Base-by-base conservation (phyloP, 805 yeast genomes). In the Myxozyma kluyveri region DNA sequence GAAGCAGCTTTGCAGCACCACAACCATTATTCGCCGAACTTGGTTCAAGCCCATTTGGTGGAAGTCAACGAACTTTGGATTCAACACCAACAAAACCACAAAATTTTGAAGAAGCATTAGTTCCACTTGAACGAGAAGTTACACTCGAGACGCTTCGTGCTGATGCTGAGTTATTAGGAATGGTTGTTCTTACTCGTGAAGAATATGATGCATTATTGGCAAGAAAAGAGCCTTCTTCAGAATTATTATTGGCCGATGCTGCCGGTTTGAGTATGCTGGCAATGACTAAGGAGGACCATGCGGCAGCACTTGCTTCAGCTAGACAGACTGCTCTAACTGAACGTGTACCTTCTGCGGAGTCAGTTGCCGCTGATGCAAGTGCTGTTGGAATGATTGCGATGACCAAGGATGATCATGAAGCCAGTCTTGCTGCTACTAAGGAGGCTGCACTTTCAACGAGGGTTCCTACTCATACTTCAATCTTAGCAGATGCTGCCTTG, bases 241-340 rank as follows among this genome's bases (percentile, higher is more conserved):
- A 50, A 35, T 40, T 21, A 14, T 27, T 27, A 18, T 49, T 31
- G 38, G 61, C 60, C 50, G 33, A 47, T 36, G 45, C 50, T 4
- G 44, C 37, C n/a, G 39, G 35, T 26, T 35, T 36, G 9, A 26
- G 46, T 26, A 42, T 67, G 52, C 64, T 60, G 14, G 61, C 66
- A 10, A 32, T 71, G 14, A 63, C 64, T 1, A 46, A 47, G 29
- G 56, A 45, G 14, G 65, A 50, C 14, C 52, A 60, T 37, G 50
- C 57, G 14, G 45, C 29, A 12, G 47, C 59, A 14, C 22, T 35
- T 7, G 32, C 39, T 14, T 21, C 17, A 6, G 42, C 41, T 21
- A n/a, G 26, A 21, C 46, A 39, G n/a, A 37, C 37, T 23, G 39
- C 49, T 9, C 29, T 47, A 14, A 29, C 36, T 14, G 31, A 33